Evolutionary conservation across 192 early-diverging fungal genomes (phyloP).

Genomic region (Backusella mclennaniae): DNA sequence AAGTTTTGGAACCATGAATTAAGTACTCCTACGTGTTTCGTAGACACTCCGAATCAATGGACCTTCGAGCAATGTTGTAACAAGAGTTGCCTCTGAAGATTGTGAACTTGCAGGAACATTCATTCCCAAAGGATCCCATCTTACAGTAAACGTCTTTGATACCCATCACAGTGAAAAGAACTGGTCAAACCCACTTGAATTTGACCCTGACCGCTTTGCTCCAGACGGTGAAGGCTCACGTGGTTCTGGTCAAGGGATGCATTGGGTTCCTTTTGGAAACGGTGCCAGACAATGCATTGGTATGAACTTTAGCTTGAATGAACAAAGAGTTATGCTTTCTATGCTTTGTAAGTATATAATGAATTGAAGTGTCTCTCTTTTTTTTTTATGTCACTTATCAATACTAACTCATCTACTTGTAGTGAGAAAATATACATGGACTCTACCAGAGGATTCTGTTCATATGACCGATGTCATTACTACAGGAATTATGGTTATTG

Average conservation of each 20-base stretch:
- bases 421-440: constrained; percentile 29
- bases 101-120: background rate
- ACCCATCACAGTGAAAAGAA: constrained; percentile 11
- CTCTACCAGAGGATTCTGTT: constrained; percentile 15
- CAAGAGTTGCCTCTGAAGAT: background rate
- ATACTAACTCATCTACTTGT: constrained; percentile 11
- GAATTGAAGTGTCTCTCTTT: no score
- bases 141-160: constrained; percentile 14
- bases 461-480: background rate
- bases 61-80: background rate
- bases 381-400: background rate
- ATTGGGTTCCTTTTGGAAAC: constrained; percentile 56
- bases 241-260: constrained; percentile 19
- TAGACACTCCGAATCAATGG: background rate
- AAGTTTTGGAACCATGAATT: no score
- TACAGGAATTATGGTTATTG: no score
- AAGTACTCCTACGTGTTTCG: no score
- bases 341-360: constrained; percentile 33
- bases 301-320: constrained; percentile 57
- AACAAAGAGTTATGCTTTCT: constrained; percentile 51
- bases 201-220: constrained; percentile 26
- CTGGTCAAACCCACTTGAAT: constrained; percentile 16
- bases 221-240: no score
- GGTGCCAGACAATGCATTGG: constrained; percentile 58
- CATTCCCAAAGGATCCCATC: constrained; percentile 19